Evolutionary conservation across 2,329 filamentous ascomycete genomes (phyloP), one percentile per base, ranked within the genome.

Genomic region (Leptosphaerulina australis): DNA sequence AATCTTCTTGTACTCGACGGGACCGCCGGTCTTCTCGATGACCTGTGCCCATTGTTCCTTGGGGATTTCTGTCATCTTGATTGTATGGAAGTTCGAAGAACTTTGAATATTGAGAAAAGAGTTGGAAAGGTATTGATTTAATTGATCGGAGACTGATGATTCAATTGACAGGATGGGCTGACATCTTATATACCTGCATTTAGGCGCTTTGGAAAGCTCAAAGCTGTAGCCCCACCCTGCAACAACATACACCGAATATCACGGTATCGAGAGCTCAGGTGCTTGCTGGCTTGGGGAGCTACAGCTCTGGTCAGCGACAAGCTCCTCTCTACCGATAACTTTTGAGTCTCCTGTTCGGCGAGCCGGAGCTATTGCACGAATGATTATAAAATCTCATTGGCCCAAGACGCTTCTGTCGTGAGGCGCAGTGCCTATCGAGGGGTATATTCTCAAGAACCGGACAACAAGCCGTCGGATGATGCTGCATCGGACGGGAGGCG

Each of bases 21-120:
- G 76, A 47, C 86, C 87, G 62, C 89, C 91, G 49, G 82, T 86
- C 81, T 91, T 83, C 76, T 96, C 89, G 65, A 94, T 81, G 63
- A 97, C 90, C 76, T 94, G 89, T 41, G 93, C 93, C 90, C 88
- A 95, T 80, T 97, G 93, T 75, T 86, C 86, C 40, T 81, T 83
- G 51, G 93, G 93, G 68, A 97, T 83, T 47, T 84, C 64, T 52
- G 78, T 67, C 78, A 81, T 81, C 41, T 21, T 69, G 67, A 26
- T 30, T 36, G 35, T 50, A 34, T 11, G n/a, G 30, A 31, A 30
- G 30, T 24, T 35, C 10, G 25, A 41, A 29, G n/a, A 21, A 31
- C 25, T 41, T 24, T 14, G n/a, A 4, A 6, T 36, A 5, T 34
- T n/a, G 20, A 41, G 24, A 18, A 26, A 44, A 30, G 34, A 46